phyloP scores from a whole-genome alignment of 1,139 yeast species.

The Sporopachydermia cereana region DNA sequence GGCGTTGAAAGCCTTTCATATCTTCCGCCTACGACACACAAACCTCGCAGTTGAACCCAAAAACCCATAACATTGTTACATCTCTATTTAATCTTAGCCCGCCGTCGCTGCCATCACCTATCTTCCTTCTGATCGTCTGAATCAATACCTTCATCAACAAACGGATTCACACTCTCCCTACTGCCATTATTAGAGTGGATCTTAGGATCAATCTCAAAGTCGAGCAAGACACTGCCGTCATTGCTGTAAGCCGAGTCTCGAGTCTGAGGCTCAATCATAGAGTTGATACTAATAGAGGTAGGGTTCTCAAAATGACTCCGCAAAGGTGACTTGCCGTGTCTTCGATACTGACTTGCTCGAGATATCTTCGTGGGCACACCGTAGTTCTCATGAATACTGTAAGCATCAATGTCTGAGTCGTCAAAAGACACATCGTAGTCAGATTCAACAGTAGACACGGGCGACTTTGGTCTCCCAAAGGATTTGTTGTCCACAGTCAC shows the following conservation, averaged over 20 bases:
- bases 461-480: no score
- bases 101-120: no score
- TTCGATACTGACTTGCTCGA: background rate
- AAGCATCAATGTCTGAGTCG: constrained; percentile 2
- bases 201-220: background rate
- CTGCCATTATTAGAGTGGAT: background rate
- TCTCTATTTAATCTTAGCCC: no score
- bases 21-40: no score
- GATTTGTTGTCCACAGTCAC: background rate
- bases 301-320: no score
- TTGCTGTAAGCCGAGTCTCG: background rate
- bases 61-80: no score
- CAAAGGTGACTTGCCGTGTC: background rate
- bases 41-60: no score
- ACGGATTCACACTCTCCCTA: no score
- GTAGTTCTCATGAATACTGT: background rate
- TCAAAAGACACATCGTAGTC: background rate
- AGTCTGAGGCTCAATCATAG: background rate
- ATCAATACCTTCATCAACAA: no score
- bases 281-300: background rate
- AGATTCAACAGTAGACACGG: background rate
- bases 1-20: no score
- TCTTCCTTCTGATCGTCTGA: no score
- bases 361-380: background rate
- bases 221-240: constrained; percentile 1